Evolutionary conservation across 768 basidiomycete species (phyloP).

Genomic region (Boletellus sp.): DNA sequence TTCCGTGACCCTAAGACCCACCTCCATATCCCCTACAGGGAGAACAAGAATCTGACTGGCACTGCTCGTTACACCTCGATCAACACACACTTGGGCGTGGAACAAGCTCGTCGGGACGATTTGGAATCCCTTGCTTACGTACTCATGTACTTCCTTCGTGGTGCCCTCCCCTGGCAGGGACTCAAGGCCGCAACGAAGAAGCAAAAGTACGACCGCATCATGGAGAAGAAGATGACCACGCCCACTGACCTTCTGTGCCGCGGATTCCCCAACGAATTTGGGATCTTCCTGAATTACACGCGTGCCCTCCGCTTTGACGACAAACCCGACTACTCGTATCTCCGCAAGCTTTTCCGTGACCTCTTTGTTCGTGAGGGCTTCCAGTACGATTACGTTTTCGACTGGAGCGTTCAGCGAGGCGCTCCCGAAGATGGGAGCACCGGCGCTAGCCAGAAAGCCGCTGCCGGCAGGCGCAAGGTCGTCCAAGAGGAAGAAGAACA

Average conservation of each 20-base stretch:
- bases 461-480: conserved; percentile 69
- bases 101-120: conserved; percentile 97
- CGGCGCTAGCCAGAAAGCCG: conserved; percentile 58
- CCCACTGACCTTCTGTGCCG: conserved; percentile 96
- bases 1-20: conserved; percentile 99
- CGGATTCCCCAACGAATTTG: conserved; percentile 99
- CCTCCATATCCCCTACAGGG: conserved; percentile 97
- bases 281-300: conserved; percentile 98
- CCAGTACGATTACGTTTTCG: conserved; percentile 99
- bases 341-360: conserved; percentile 98
- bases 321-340: conserved; percentile 99
- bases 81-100: conserved; percentile 97
- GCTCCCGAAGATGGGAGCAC: conserved; percentile 63
- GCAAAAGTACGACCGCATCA: conserved; percentile 99
- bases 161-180: conserved; percentile 97
- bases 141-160: conserved; percentile 99
- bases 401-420: conserved; percentile 89
- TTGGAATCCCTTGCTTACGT: conserved; percentile 98
- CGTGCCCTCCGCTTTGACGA: conserved; percentile 99
- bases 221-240: conserved; percentile 99
- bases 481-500: conserved; percentile 85
- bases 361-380: conserved; percentile 96
- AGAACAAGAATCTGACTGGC: conserved; percentile 99
- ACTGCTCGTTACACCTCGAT: conserved; percentile 99
- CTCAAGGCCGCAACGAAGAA: conserved; percentile 99